A percentile compares a stretch with the other conserved stretches of the same genome.
phyloP scores from a whole-genome alignment of 1,284 basidiomycete species.

The Flammula alnicola region DNA sequence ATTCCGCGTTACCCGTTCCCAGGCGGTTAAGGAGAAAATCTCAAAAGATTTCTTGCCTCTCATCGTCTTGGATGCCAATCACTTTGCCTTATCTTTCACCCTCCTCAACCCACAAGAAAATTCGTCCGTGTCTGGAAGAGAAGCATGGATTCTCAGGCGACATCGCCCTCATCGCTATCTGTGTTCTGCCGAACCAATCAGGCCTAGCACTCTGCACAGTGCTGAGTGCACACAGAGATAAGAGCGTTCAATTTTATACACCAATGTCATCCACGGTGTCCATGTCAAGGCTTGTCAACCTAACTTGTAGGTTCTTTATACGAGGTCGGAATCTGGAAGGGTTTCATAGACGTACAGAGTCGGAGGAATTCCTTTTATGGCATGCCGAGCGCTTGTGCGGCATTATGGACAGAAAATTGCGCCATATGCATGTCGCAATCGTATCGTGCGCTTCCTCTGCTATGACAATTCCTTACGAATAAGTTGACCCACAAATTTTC shows the following conservation, averaged over 20 bases:
- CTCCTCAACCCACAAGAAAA: neutral
- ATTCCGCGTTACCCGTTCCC: no score
- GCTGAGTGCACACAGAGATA: no score
- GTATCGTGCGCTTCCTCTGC: conserved; percentile 9
- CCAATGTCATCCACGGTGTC: neutral
- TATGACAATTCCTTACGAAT: conserved; percentile 4
- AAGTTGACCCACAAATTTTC: conserved; percentile 6
- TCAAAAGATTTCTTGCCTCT: no score
- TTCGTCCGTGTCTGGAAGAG: no score
- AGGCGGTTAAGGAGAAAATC: no score
- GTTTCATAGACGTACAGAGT: neutral
- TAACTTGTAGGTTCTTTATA: conserved; percentile 1
- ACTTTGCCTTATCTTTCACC: conserved; percentile 2
- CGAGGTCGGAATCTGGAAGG: neutral
- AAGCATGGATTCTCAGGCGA: neutral
- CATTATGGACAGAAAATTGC: conserved; percentile 13
- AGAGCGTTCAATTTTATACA: no score
- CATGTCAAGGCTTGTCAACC: neutral
- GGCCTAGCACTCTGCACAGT: neutral
- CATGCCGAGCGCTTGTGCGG: conserved; percentile 2
- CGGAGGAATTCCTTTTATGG: conserved; percentile 9
- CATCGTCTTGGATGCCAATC: neutral
- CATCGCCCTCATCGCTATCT: conserved; percentile 1
- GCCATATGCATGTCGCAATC: conserved; percentile 20
- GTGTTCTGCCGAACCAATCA: conserved; percentile 4